Evolutionary conservation across 306 rosid genomes (phyloP), one percentile per base, ranked within the genome.

Genomic region (Notholithocarpus densiflorus): DNA sequence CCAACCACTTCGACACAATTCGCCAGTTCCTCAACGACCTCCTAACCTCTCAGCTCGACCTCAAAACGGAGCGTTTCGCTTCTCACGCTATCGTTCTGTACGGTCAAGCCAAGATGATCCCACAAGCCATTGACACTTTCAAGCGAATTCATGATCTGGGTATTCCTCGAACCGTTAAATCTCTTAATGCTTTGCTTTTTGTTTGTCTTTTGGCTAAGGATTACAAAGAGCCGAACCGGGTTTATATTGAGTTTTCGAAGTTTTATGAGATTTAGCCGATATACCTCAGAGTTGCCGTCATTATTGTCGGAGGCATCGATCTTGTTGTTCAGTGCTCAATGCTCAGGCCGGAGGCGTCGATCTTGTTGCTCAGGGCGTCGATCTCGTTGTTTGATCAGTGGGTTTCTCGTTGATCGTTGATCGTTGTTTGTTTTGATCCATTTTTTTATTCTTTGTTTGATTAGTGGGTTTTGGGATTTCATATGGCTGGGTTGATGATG

Each of bases 21-120:
- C 91, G 85, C 37, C 83, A 57, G 17, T 85, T 80, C 85, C 82
- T 94, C 12, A 89, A 89, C 7, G 92, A 84, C 2, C 79, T 81
- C 3, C 81, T 91, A 65, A 73, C 82, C 53, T n/a, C 89, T 56
- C 90, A 94, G 0, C 87, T 91, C 56, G 94, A 94, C 68, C 93
- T 92, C 69, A 76, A 34, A 26, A 90, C 85, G 53, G 92, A 90
- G 72, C 91, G 97, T 1, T 90, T 87, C 55, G 80, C 82, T 17
- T 82, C 89, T 5, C 97, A 89, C 51, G 89, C 88, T 40, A 90
- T 92, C 27, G 82, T 88, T 32, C 94, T 94, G 43, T 94, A 88
- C 55, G 98, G 98, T 37, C 97, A 86, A 68, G 97, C 97, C 5
- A 83, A 86, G 10, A 90, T 94, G 97, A 71, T 86, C 32, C 83